Percentiles rank a stretch among this genome's conserved stretches.
Conservation (phyloP, 805 yeast species). For the Ascoidea rubescens region DNA sequence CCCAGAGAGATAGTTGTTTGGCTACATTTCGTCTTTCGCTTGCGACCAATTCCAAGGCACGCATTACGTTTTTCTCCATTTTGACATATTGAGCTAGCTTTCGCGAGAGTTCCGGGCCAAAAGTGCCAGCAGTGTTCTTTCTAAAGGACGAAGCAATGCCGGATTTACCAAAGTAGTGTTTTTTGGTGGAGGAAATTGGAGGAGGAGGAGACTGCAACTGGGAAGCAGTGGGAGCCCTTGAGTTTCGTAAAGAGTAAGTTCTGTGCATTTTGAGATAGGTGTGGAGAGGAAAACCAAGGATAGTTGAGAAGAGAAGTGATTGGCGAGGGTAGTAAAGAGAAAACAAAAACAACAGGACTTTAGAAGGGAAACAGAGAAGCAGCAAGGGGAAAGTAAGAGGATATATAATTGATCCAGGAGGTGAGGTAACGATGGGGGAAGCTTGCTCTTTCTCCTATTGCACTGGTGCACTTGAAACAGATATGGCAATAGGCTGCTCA, state of each 20-base stretch:
- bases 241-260: slow-evolving; percentile 91
- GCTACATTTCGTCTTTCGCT: slow-evolving; percentile 74
- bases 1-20: slow-evolving; percentile 74
- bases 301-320: background rate
- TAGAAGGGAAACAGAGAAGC: no score
- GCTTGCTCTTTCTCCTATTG: no score
- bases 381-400: no score
- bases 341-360: no score
- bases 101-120: slow-evolving; percentile 70
- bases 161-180: slow-evolving; percentile 80
- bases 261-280: slow-evolving; percentile 60
- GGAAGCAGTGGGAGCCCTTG: slow-evolving; percentile 95
- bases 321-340: no score
- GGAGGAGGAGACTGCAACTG: slow-evolving; percentile 92
- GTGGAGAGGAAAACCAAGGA: background rate
- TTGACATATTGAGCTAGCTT: slow-evolving; percentile 63
- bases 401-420: no score
- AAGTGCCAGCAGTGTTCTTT: slow-evolving; percentile 61
- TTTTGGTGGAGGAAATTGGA: slow-evolving; percentile 81
- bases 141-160: slow-evolving; percentile 42
- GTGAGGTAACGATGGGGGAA: no score
- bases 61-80: slow-evolving; percentile 71
- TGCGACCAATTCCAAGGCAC: slow-evolving; percentile 65
- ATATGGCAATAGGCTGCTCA: no score
- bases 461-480: no score